A percentile compares a stretch with the other conserved stretches of the same genome.
Conservation (phyloP, 371 early-diverging fungal genomes). For the Mortierella sp. region DNA sequence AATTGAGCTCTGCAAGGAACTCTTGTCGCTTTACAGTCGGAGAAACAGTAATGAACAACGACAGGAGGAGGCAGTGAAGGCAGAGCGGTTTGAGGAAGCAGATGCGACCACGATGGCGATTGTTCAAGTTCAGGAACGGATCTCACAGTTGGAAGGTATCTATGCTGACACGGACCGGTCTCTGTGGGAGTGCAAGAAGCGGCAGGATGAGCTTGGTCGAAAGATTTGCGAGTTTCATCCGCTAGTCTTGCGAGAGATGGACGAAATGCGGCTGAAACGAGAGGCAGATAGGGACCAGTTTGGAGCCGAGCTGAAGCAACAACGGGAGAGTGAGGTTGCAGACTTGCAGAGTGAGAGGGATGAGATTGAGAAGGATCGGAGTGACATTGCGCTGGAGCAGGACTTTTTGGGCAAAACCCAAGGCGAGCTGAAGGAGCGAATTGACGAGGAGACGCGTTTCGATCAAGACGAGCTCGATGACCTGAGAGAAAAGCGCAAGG, state of each 20-base stretch:
- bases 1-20: slow-evolving; percentile 28
- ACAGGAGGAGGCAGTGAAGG: slow-evolving; percentile 28
- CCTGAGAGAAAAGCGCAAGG: slow-evolving; percentile 25
- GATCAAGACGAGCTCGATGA: slow-evolving; percentile 43
- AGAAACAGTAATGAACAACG: slow-evolving; percentile 28
- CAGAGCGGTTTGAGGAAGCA: slow-evolving; percentile 46
- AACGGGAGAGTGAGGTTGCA: slow-evolving; percentile 17
- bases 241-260: slow-evolving; percentile 30
- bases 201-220: slow-evolving; percentile 39
- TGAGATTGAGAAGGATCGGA: slow-evolving; percentile 29
- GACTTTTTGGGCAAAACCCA: slow-evolving; percentile 42
- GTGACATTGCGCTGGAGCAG: slow-evolving; percentile 32
- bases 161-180: slow-evolving; percentile 22
- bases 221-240: slow-evolving; percentile 33
- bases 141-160: slow-evolving; percentile 24
- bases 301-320: neutral
- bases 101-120: slow-evolving; percentile 26
- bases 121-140: slow-evolving; percentile 23
- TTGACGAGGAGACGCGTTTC: slow-evolving; percentile 43
- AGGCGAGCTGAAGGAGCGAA: slow-evolving; percentile 29
- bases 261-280: slow-evolving; percentile 17
- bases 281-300: slow-evolving; percentile 24
- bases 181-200: slow-evolving; percentile 36
- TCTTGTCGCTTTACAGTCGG: slow-evolving; percentile 40
- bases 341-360: slow-evolving; percentile 23